Percentiles rank a stretch among this genome's conserved stretches.
Conservation (phyloP, 345 rosid species). For the Fremontodendron californicum region DNA sequence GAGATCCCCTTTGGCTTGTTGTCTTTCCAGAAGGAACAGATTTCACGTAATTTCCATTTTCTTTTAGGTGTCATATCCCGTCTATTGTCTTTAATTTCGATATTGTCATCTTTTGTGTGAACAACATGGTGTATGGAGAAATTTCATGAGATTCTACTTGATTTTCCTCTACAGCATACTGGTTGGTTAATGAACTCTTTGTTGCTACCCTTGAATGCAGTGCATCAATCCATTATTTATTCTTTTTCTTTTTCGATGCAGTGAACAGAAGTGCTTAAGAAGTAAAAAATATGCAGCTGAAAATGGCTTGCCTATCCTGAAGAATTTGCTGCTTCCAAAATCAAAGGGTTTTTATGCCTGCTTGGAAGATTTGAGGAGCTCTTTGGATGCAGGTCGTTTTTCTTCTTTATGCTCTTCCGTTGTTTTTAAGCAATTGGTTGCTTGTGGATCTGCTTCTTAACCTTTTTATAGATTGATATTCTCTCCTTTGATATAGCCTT, state of each 20-base stretch:
- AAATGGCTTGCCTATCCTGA: slow-evolving; percentile 61
- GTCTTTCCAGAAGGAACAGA: slow-evolving; percentile 95
- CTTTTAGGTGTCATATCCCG: not conserved
- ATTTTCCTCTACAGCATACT: slow-evolving; percentile 10
- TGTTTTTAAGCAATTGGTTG: not conserved
- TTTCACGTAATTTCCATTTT: slow-evolving; percentile 57
- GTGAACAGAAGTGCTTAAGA: slow-evolving; percentile 66
- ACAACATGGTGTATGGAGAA: not conserved
- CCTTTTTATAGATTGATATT: not conserved
- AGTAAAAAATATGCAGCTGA: slow-evolving; percentile 65
- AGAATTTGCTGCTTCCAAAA: slow-evolving; percentile 71
- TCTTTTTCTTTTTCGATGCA: slow-evolving; percentile 31
- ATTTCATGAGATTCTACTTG: not conserved
- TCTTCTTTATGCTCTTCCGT: slow-evolving; percentile 1
- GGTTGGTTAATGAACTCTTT: not conserved
- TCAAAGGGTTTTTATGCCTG: slow-evolving; percentile 84
- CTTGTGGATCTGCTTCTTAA: not conserved
- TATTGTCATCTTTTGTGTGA: not conserved
- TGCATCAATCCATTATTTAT: not conserved
- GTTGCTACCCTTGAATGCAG: not conserved
- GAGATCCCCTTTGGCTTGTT: slow-evolving; percentile 82
- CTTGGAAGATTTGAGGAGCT: slow-evolving; percentile 58
- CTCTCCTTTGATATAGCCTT: not conserved
- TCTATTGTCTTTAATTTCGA: not conserved
- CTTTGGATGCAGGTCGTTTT: slow-evolving; percentile 76